Evolutionary conservation across 768 basidiomycete species (phyloP), one percentile per base, ranked within the genome.

Genomic region (Lactifluus pinguis): DNA sequence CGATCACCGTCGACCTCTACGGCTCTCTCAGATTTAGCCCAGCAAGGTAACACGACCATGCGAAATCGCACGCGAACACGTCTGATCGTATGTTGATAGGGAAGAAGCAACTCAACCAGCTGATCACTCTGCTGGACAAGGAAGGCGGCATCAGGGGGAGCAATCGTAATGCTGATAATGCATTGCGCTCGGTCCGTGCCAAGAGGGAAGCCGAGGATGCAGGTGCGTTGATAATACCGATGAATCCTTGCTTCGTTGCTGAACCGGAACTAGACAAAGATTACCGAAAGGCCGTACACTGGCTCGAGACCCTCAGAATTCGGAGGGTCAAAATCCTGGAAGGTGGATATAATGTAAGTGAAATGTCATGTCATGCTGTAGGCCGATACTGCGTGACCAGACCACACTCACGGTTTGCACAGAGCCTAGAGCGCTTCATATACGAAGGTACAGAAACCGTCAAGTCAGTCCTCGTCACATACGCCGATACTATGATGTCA

Each of bases 181-280:
- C 92, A 1, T 75, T 94, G 61, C 82, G 86, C 54, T 80, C 84
- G 29, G 89, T 92, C 17, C 84, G 87, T 44, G 84, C 88, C 25
- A 95, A 93, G 73, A 79, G 94, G 52, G 93, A 97, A 66, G 86
- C 88, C 5, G 93, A 95, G 39, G 93, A 95, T 71, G 92, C 93
- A 60, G 89, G 92, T 88, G 60, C 63, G 79, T 70, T 51, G 17
- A 15, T 11, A 21, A 38, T 8, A 29, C 55, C 55, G 8, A 36
- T 19, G 25, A 3, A 14, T 15, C 52, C 53, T n/a, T 13, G 25
- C 36, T 41, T 48, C 42, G n/a, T 32, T 52, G 25, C 56, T 54
- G 38, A 66, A 48, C 48, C 17, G 32, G 39, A 17, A 53, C 47
- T 44, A 90, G 93, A 97, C 71, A 90, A 86, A 70, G 92, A 95